Conservation (phyloP, 108 stramenopile species). For the Skeletonema grethae region DNA sequence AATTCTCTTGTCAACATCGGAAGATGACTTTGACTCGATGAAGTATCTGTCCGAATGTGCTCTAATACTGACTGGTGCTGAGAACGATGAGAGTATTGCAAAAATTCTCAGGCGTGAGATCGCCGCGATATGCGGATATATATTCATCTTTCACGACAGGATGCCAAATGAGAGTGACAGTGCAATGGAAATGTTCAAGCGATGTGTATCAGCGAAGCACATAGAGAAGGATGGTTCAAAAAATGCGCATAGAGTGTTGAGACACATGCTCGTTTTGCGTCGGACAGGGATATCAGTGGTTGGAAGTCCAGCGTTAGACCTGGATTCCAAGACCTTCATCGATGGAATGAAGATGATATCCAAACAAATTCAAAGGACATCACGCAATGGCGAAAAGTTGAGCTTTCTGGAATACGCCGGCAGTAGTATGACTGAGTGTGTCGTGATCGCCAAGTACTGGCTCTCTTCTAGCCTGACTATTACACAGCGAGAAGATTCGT, state of each 20-base stretch:
- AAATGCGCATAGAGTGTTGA: constrained; percentile 28
- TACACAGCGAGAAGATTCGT: constrained; percentile 39
- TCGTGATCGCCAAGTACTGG: constrained; percentile 55
- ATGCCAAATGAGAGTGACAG: constrained; percentile 14
- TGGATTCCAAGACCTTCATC: constrained; percentile 27
- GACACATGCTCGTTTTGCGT: constrained; percentile 40
- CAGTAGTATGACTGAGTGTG: constrained; percentile 58
- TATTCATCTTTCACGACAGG: constrained; percentile 28
- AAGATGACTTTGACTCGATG: constrained; percentile 15
- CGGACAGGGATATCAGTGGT: constrained; percentile 33
- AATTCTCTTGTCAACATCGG: constrained; percentile 28
- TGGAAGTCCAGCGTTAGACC: constrained; percentile 20
- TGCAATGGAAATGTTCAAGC: constrained; percentile 29
- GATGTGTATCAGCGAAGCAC: constrained; percentile 36
- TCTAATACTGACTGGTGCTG: constrained; percentile 27
- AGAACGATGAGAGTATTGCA: constrained; percentile 38
- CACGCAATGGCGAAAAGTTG: constrained; percentile 20
- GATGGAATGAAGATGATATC: constrained; percentile 47
- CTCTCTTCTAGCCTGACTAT: constrained; percentile 34
- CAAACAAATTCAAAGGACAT: constrained; percentile 27
- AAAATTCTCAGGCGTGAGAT: constrained; percentile 45
- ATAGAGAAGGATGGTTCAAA: constrained; percentile 42
- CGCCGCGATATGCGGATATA: constrained; percentile 39
- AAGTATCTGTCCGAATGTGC: constrained; percentile 22
- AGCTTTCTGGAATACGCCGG: constrained; percentile 40